Evolutionary conservation across 2,329 filamentous ascomycete genomes (phyloP), one percentile per base, ranked within the genome.

Genomic region (Sclerotinia spermophila): DNA sequence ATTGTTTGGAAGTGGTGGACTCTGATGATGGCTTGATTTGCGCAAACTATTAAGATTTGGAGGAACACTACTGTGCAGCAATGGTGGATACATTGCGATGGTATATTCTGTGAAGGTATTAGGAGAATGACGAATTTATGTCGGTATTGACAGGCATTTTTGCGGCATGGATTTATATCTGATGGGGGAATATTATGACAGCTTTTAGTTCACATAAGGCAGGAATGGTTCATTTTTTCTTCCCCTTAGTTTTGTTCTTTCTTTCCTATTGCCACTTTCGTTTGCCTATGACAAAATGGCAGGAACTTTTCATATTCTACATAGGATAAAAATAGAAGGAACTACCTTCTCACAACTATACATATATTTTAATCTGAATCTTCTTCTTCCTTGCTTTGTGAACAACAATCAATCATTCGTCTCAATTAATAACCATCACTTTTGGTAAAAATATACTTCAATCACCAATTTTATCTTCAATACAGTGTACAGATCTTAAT

Each of bases 41-140:
- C 21, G 33, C 19, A 11, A 38, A 24, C 2, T 5, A n/a, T 1
- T 30, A 19, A 15, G 10, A 10, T 1, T 15, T 40, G 5, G 11
- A 35, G 1, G 6, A 3, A 24, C 3, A 40, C 0, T 15, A 6
- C 11, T 3, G 1, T n/a, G 1, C 13, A 21, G 2, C 8, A 24
- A 5, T n/a, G 33, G 35, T 8, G 5, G 13, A 59, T n/a, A 8
- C 0, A 40, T 59, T n/a, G 11, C 8, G 53, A 3, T 8, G 27
- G 30, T 7, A 1, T 30, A 1, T 30, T 53, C 30, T 55, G 8
- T 3, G 7, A 13, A 24, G 30, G 17, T 5, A 33, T 13, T 6
- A 13, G 4, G 17, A 30, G 19, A 2, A 27, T 17, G 2, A 17
- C 5, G n/a, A 53, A 1, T 27, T 15, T 53, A 6, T 17, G 5